Evolutionary conservation across 768 basidiomycete species (phyloP), one percentile per base, ranked within the genome.

Genomic region (Porpolomopsis calyptriformis): DNA sequence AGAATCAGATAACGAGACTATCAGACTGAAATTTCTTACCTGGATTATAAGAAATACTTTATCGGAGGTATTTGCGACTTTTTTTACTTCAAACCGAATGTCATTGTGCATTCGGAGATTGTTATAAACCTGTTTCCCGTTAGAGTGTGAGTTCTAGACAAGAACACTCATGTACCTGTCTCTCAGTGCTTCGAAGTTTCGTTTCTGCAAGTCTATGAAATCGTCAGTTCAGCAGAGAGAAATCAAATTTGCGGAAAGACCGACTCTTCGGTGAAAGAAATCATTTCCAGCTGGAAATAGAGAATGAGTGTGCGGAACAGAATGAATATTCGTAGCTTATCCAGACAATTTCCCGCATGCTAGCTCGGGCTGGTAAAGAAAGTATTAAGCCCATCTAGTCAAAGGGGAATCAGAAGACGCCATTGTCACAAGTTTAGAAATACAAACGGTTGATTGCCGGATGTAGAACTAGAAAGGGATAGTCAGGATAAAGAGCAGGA

Each of bases 41-140:
- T 94, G 91, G 4, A 90, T 77, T 34, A 91, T 65, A 4, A 93
- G 58, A 59, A 86, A 80, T 8, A 86, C 72, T 59, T 94, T 94
- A 59, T 94, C 88, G 3, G 70, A 61, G 0, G 81, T 72, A 51
- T 73, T 80, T 37, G 82, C 81, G 4, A 82, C 63, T 51, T 80
- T 87, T 61, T 78, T 80, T 4, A 84, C 60, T 36, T 77, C 71
- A 60, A 78, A 96, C 1, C 89, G 80, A 47, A 93, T 85, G 49
- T 90, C 89, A n/a, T 70, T 68, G 47, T 87, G 78, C 40, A 65
- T 70, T 46, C 77, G 71, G 36, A 91, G 69, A 55, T 74, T 81
- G 57, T 86, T 86, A 52, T 78, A 82, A 25, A 64, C 51, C 74
- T 77, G 48, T 11, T 8, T 23, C 4, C 11, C n/a, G n/a, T n/a